These are phyloP conservation scores for Oryza rufipogon DNA, from an alignment of 176 grass and related monocot genomes.

Conservation along the genomic window DNA sequence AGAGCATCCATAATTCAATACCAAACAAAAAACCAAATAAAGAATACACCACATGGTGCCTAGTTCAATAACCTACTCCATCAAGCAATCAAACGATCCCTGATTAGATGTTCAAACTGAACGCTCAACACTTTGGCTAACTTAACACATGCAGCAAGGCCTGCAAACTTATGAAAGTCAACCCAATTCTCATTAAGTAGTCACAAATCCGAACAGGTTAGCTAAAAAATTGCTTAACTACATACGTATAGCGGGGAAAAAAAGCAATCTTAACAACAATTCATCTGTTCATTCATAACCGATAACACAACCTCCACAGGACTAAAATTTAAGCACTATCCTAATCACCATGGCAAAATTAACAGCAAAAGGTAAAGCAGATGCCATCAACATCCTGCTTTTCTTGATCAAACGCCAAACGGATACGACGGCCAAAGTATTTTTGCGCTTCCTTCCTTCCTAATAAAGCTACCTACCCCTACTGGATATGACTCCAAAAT, in stretches of 20 bases:
- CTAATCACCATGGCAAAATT: not conserved
- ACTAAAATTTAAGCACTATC: not conserved
- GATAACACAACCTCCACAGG: constrained; percentile 14
- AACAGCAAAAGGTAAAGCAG: not conserved
- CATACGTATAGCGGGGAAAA: not conserved
- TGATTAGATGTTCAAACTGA: not conserved
- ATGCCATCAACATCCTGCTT: not conserved
- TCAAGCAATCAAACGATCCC: not conserved
- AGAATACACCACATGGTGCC: not conserved
- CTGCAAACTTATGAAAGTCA: too few species aligned
- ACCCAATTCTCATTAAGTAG: too few species aligned
- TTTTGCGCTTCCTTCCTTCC: not conserved
- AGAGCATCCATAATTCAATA: not conserved
- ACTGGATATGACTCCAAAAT: not conserved
- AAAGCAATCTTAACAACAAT: not conserved
- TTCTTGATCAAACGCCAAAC: not conserved
- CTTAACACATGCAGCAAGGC: too few species aligned
- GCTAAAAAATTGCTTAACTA: too few species aligned
- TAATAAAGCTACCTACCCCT: not conserved
- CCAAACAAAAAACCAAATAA: not conserved
- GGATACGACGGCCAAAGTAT: not conserved
- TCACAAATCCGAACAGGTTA: too few species aligned
- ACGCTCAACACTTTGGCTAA: not conserved
- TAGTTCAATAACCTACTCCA: not conserved
- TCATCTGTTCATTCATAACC: not conserved